Evolutionary conservation across 805 yeast genomes (phyloP), one percentile per base, ranked within the genome.

Genomic region (Ogataea ramenticola): DNA sequence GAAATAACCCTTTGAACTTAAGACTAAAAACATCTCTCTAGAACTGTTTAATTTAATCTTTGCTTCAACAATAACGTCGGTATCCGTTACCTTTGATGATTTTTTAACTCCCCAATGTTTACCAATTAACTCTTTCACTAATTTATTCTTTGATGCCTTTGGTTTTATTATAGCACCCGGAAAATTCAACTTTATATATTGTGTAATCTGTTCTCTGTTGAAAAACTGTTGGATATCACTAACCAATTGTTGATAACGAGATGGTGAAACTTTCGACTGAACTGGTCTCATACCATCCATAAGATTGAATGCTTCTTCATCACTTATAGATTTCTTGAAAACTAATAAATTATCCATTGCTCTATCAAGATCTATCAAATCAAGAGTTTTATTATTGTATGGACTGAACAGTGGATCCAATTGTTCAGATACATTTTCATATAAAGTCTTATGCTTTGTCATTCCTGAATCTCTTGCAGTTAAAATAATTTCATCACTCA

Each of bases 1-100:
- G 29, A 65, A 40, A 24, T 54, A 52, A 3, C 67, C 68, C 3
- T 50, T 52, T 38, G 60, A 56, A 29, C 66, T 58, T 6, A 64
- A 49, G 20, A 65, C 43, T 27, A 65, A 47, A 41, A 62, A 64
- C 20, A 61, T 46, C 29, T 63, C 66, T 41, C 64, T 50, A 10
- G 57, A 45, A 42, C 52, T 55, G 3, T 56, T 55, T 15, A 65
- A 43, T 21, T 52, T 52, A 37, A 65, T 55, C 7, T 51, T 48
- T 8, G 52, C 47, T 41, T 57, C 59, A 3, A 48, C 40, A 11
- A 50, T 45, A 14, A 57, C 32, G 16, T 53, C 55, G 15, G 43
- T 47, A 14, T 48, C 51, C 16, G 41, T 46, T 2, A 50, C 35
- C 14, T 43, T 37, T 19, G 46, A 45, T 4, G 55, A 47, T 17